These are phyloP conservation scores for Psilocybe cubensis DNA, from an alignment of 768 basidiomycete species.

Conservation along the genomic window DNA sequence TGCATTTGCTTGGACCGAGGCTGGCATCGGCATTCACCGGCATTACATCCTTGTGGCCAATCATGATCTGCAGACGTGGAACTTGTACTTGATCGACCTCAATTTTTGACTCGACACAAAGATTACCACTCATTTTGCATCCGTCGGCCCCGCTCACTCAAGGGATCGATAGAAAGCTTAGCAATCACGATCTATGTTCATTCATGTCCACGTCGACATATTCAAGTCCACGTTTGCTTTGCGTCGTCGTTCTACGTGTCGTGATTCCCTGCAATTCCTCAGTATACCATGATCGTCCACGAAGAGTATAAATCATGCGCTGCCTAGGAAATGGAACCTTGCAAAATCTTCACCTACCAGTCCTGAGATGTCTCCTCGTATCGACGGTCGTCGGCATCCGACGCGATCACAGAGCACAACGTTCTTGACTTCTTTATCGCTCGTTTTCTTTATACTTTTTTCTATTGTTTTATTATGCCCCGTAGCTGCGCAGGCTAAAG, in stretches of 20 bases:
- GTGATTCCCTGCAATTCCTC: background rate
- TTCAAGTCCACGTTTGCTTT: background rate
- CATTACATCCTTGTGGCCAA: background rate
- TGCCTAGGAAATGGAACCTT: background rate
- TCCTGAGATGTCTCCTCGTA: constrained; percentile 64
- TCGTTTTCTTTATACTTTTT: constrained; percentile 53
- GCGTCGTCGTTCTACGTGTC: background rate
- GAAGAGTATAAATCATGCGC: background rate
- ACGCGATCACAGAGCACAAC: constrained; percentile 18
- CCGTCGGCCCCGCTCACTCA: background rate
- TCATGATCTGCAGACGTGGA: background rate
- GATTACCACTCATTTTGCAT: too few relatives aligned
- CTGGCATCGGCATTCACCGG: background rate
- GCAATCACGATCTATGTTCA: too few relatives aligned
- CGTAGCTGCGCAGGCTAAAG: constrained; percentile 54
- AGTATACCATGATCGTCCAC: background rate
- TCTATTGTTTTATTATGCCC: constrained; percentile 73
- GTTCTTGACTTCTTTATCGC: constrained; percentile 42
- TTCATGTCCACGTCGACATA: background rate
- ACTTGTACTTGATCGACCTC: too few relatives aligned
- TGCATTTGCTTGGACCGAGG: constrained; percentile 61
- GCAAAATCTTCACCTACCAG: constrained; percentile 13
- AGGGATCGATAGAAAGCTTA: background rate
- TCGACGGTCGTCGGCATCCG: constrained; percentile 51
- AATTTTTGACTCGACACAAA: too few relatives aligned